These are phyloP conservation scores for Pseudogymnoascus sp. DNA, from an alignment of 2,329 filamentous ascomycete genomes.

Conservation along the genomic window DNA sequence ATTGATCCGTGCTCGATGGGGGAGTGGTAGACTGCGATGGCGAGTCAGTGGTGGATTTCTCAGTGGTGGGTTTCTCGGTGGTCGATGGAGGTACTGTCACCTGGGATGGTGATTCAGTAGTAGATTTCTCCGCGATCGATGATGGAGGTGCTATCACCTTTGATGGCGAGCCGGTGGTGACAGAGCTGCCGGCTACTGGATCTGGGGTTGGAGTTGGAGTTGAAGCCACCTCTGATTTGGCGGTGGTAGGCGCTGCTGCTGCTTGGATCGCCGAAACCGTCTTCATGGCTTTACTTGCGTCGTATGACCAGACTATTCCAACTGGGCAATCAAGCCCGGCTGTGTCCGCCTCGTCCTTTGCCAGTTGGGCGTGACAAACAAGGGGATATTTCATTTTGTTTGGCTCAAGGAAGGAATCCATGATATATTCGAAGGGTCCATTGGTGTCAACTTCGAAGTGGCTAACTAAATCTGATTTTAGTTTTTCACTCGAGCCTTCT, in stretches of 20 bases:
- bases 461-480: constrained; percentile 15
- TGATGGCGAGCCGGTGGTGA: background rate
- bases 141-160: background rate
- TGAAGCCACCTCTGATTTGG: background rate
- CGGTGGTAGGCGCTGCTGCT: background rate
- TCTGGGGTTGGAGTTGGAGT: background rate
- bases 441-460: constrained; percentile 15
- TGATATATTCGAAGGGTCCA: constrained; percentile 17
- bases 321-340: too few relatives aligned
- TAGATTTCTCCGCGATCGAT: background rate
- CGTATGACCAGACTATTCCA: background rate
- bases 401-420: constrained; percentile 14
- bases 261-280: background rate
- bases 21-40: background rate
- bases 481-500: background rate
- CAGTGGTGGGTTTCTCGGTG: too few relatives aligned
- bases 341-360: constrained; percentile 6
- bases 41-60: too few relatives aligned
- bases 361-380: constrained; percentile 15
- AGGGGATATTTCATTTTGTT: constrained; percentile 13
- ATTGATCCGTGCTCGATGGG: background rate
- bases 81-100: too few relatives aligned
- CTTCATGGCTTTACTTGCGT: background rate
- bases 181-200: background rate
- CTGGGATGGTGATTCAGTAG: too few relatives aligned